Evolutionary conservation across 768 basidiomycete genomes (phyloP), one percentile per base, ranked within the genome.

Genomic region (Boletales sp.): DNA sequence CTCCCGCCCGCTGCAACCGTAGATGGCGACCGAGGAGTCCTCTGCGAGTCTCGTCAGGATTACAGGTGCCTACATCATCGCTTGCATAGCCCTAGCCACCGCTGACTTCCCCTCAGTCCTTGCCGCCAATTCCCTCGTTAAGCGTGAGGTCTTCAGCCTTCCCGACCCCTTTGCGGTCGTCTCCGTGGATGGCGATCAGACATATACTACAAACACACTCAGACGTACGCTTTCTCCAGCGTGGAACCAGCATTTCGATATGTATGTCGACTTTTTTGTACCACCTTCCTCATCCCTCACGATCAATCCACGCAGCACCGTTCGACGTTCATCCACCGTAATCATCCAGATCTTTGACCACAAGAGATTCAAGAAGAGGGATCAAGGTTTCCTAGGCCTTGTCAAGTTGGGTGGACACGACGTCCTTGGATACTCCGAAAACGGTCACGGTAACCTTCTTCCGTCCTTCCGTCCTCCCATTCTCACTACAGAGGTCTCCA

Each of bases 121-220:
- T 59, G 86, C 84, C 24, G 93, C 90, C 36, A 82, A 76, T 56
- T 80, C 81, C 34, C 78, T 92, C 24, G 77, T 74, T 54, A 91
- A 90, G 65, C 81, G 89, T 27, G 88, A 90, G 59, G 71, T 91
- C 8, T 81, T 91, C 63, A 76, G 86, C 56, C 75, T 91, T 10
- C 92, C 92, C 3, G 90, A 93, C 68, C 92, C 92, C 4, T 92
- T 92, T 63, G 91, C 88, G 8, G 87, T 93, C 12, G 76, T 95
- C 42, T 90, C 87, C 7, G 86, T 93, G 52, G 91, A 93, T 62
- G 86, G 83, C 41, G 84, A 90, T 58, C 87, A 92, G 67, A 86
- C 86, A 13, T 82, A 80, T 64, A 86, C 87, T 21, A 92, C 91
- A 2, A 76, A 78, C 42, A 81, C 87, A 48, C 74, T 84, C 67